Evolutionary conservation across 495 filamentous ascomycete genomes (phyloP).

Genomic region (Penicillium riverlandense): DNA sequence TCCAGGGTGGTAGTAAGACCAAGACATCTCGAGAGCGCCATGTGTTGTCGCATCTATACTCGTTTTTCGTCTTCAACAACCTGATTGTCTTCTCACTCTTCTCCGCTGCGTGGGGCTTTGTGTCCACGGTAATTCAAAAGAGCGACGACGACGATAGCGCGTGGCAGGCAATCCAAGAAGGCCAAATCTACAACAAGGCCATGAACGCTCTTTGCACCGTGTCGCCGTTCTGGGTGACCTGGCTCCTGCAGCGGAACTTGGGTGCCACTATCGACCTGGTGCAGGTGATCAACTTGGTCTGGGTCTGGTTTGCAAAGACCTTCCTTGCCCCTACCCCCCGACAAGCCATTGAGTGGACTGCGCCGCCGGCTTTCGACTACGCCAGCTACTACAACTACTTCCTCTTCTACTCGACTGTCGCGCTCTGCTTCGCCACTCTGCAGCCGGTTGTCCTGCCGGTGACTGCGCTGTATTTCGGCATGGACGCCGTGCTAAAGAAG

Average conservation of each 20-base stretch:
- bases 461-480: conserved; percentile 78
- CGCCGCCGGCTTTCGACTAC: conserved; percentile 89
- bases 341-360: conserved; percentile 88
- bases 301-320: conserved; percentile 73
- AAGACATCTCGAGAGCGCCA: conserved; percentile 93
- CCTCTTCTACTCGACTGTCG: conserved; percentile 86
- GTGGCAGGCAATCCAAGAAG: conserved; percentile 61
- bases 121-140: conserved; percentile 55
- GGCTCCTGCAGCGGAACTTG: conserved; percentile 85
- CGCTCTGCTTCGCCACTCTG: conserved; percentile 75
- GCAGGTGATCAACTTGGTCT: conserved; percentile 72
- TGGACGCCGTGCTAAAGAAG: conserved; percentile 89
- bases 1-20: conserved; percentile 74
- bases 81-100: conserved; percentile 90
- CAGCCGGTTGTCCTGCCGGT: conserved; percentile 90
- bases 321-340: conserved; percentile 85
- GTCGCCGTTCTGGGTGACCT: conserved; percentile 90
- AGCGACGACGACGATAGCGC: conserved; percentile 39
- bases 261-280: conserved; percentile 85
- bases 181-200: conserved; percentile 51
- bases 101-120: conserved; percentile 65
- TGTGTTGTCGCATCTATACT: conserved; percentile 83
- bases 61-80: conserved; percentile 98
- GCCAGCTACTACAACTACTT: conserved; percentile 95
- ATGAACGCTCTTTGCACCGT: conserved; percentile 66